Evolutionary conservation across 257 asterid genomes (phyloP).

Genomic region (Echites panduratus): DNA sequence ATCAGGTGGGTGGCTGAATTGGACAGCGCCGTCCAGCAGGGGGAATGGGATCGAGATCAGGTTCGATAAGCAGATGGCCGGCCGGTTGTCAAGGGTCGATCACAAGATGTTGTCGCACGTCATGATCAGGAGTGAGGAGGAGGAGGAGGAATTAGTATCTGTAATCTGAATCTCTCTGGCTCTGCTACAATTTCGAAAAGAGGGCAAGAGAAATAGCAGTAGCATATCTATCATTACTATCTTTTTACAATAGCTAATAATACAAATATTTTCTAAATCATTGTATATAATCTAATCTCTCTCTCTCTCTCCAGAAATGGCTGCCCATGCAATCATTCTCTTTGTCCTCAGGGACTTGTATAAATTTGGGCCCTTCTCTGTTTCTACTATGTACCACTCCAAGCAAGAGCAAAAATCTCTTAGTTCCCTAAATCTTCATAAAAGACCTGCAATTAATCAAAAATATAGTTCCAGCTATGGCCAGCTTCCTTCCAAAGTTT

Average conservation of each 20-base stretch:
- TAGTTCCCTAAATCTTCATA: too few species aligned
- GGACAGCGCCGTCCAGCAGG: background rate
- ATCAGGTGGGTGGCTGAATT: background rate
- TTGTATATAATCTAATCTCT: constrained; percentile 3
- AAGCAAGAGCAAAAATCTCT: background rate
- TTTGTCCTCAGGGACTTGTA: background rate
- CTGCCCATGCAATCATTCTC: constrained; percentile 23
- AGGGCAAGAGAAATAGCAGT: too few species aligned
- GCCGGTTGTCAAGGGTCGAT: background rate
- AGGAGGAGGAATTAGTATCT: background rate
- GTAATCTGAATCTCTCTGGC: too few species aligned
- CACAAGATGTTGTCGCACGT: background rate
- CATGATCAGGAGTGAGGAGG: background rate
- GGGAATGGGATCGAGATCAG: background rate
- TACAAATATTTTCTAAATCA: background rate
- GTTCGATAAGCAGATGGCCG: background rate
- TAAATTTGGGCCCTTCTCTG: constrained; percentile 5
- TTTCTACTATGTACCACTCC: background rate
- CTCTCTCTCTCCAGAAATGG: constrained; percentile 20
- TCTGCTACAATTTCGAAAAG: too few species aligned
- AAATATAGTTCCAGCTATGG: background rate
- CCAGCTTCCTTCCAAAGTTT: constrained; percentile 6
- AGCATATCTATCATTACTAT: too few species aligned
- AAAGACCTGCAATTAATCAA: background rate
- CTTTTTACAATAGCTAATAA: background rate